phyloP scores from a whole-genome alignment of 2,329 filamentous ascomycete species.

The Fusarium coffeatum region DNA sequence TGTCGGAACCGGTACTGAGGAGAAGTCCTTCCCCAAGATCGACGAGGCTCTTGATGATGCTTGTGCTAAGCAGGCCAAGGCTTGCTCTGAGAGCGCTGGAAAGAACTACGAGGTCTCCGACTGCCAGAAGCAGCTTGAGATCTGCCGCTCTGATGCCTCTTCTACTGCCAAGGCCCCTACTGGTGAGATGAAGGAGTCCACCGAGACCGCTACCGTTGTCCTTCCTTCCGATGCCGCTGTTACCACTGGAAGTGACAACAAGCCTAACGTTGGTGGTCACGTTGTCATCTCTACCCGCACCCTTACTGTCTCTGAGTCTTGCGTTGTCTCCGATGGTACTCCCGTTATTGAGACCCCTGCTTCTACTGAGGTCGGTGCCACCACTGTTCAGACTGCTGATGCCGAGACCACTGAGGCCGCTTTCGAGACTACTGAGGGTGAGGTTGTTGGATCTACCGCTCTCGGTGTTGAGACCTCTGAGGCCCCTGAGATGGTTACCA shows the following conservation, averaged over 20 bases:
- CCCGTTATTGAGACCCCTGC: constrained; percentile 40
- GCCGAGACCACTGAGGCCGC: constrained; percentile 22
- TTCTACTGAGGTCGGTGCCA: constrained; percentile 18
- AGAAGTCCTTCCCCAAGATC: constrained; percentile 36
- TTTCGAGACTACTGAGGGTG: constrained; percentile 18
- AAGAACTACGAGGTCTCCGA: constrained; percentile 43
- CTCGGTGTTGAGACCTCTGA: constrained; percentile 33
- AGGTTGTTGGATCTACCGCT: constrained; percentile 20
- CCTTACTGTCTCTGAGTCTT: constrained; percentile 45
- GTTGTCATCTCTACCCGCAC: constrained; percentile 44
- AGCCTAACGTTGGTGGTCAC: constrained; percentile 38
- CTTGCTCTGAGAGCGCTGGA: constrained; percentile 40
- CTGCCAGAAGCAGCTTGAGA: constrained; percentile 43
- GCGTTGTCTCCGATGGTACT: constrained; percentile 41
- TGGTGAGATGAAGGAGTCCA: constrained; percentile 37
- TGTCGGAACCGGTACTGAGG: constrained; percentile 38
- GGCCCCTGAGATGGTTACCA: constrained; percentile 20
- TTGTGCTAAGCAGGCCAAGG: constrained; percentile 44
- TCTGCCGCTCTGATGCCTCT: constrained; percentile 42
- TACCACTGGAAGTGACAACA: constrained; percentile 21
- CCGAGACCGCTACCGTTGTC: constrained; percentile 43
- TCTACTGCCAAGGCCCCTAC: constrained; percentile 38
- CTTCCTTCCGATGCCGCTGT: constrained; percentile 43
- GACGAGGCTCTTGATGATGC: constrained; percentile 41
- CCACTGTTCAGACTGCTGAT: constrained; percentile 23